A percentile compares a stretch with the other conserved stretches of the same genome.
phyloP scores from a whole-genome alignment of 768 basidiomycete genomes.

The Phanerodontia chrysosporium region DNA sequence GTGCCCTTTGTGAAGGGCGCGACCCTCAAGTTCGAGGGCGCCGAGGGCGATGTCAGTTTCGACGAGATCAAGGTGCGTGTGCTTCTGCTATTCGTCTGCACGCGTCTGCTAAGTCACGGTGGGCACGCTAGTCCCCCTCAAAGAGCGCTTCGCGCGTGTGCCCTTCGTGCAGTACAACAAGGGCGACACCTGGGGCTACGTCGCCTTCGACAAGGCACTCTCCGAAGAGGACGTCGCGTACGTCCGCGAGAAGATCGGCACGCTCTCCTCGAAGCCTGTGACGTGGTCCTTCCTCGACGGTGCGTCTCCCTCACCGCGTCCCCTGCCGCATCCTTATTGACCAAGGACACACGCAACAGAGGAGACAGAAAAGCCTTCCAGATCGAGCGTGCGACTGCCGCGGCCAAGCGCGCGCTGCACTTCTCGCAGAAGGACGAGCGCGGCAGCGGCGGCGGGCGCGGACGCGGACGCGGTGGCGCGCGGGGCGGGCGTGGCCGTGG shows the following conservation, averaged over 20 bases:
- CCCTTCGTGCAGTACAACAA: slow-evolving; percentile 46
- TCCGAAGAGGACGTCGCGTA: slow-evolving; percentile 69
- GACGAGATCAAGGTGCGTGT: slow-evolving; percentile 50
- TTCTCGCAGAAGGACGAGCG: slow-evolving; percentile 35
- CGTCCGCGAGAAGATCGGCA: slow-evolving; percentile 62
- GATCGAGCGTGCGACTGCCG: slow-evolving; percentile 66
- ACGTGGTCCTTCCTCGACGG: slow-evolving; percentile 63
- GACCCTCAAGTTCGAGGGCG: slow-evolving; percentile 46
- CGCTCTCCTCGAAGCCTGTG: slow-evolving; percentile 59
- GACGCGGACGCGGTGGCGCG: slow-evolving; percentile 33
- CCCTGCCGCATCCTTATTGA: not conserved
- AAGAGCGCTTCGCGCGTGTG: slow-evolving; percentile 41
- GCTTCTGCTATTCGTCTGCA: no score
- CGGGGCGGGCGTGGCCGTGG: slow-evolving; percentile 39
- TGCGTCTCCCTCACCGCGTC: slow-evolving; percentile 24
- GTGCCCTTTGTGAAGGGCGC: slow-evolving; percentile 41
- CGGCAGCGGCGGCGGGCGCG: slow-evolving; percentile 43
- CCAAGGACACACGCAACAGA: slow-evolving; percentile 35
- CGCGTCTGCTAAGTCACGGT: not conserved
- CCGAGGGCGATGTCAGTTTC: slow-evolving; percentile 55
- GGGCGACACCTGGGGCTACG: slow-evolving; percentile 43
- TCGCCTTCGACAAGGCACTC: slow-evolving; percentile 59
- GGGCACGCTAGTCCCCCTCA: slow-evolving; percentile 36
- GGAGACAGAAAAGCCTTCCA: slow-evolving; percentile 71
- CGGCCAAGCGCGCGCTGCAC: slow-evolving; percentile 47